A percentile compares a stretch with the other conserved stretches of the same genome.
Evolutionary conservation across 257 asterid species (phyloP).

Genomic region (Solanum chaucha): DNA sequence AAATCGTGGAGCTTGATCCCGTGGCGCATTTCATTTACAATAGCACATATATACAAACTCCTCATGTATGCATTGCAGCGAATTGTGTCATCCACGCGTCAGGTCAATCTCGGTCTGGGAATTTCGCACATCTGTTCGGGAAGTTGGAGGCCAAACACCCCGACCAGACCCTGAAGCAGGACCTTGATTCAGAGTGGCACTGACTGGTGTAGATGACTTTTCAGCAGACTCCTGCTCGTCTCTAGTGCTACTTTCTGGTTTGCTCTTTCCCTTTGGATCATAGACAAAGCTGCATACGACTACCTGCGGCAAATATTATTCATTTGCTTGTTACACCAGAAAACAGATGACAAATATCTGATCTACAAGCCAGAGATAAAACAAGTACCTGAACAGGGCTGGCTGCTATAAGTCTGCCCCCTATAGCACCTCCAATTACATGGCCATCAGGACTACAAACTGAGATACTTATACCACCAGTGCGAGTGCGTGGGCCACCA

Average conservation of each 20-base stretch:
- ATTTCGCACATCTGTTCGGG: conserved; percentile 34
- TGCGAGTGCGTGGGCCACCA: conserved; percentile 48
- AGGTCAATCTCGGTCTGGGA: conserved; percentile 71
- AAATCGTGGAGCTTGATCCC: conserved; percentile 1
- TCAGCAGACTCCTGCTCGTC: conserved; percentile 37
- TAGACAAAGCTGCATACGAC: conserved; percentile 81
- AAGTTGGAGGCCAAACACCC: conserved; percentile 49
- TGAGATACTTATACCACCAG: conserved; percentile 61
- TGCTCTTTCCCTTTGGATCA: conserved; percentile 48
- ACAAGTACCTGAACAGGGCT: conserved; percentile 41
- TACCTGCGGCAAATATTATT: conserved; percentile 29
- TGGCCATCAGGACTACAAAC: conserved; percentile 65
- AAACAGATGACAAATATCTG: neutral
- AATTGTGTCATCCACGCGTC: conserved; percentile 54
- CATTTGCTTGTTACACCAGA: neutral
- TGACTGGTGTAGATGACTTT: conserved; percentile 23
- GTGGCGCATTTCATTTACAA: conserved; percentile 45
- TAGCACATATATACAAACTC: conserved; percentile 49
- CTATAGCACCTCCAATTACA: conserved; percentile 61
- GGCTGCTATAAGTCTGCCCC: conserved; percentile 54
- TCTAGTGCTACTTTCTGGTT: conserved; percentile 23
- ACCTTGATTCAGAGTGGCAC: conserved; percentile 25
- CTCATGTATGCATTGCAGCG: conserved; percentile 24
- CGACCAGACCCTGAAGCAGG: conserved; percentile 30
- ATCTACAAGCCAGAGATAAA: neutral